These are phyloP conservation scores for Talaromyces sp. DNA, from an alignment of 2,329 filamentous ascomycete species.

Conservation along the genomic window DNA sequence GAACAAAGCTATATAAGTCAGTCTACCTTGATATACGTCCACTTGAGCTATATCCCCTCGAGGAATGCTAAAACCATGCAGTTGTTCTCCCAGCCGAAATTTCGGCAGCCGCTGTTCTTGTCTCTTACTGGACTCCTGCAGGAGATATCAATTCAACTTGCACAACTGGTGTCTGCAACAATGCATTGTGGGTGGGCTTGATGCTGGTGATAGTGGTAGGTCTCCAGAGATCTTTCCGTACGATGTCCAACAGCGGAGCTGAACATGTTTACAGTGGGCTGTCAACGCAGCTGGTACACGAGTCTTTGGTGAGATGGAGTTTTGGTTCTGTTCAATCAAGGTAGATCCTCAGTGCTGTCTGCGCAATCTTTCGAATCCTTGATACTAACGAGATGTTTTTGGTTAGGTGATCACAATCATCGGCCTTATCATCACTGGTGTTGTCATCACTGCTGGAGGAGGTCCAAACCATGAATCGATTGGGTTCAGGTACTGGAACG, in stretches of 20 bases:
- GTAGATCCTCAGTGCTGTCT: neutral
- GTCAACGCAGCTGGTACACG: conserved; percentile 46
- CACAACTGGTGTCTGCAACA: conserved; percentile 18
- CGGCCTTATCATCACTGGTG: conserved; percentile 48
- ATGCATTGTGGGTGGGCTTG: conserved; percentile 49
- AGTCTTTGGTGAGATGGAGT: conserved; percentile 51
- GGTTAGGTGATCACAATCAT: conserved; percentile 44
- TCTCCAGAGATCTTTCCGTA: conserved; percentile 6
- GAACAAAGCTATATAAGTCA: neutral
- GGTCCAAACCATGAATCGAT: conserved; percentile 44
- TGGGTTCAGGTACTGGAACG: conserved; percentile 49
- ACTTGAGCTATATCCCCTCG: neutral
- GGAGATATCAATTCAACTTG: conserved; percentile 32
- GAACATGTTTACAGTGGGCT: neutral
- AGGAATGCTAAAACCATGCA: neutral
- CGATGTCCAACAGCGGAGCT: neutral
- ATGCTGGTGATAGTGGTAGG: conserved; percentile 52
- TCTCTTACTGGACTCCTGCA: conserved; percentile 54
- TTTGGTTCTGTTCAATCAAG: conserved; percentile 51
- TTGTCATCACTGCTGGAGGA: conserved; percentile 54
- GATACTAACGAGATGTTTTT: neutral
- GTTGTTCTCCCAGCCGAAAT: conserved; percentile 47
- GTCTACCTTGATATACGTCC: neutral
- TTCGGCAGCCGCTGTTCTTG: conserved; percentile 59
- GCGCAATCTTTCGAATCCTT: neutral